Evolutionary conservation across 2,329 filamentous ascomycete genomes (phyloP).

Genomic region (Arachnopeziza araneosa): DNA sequence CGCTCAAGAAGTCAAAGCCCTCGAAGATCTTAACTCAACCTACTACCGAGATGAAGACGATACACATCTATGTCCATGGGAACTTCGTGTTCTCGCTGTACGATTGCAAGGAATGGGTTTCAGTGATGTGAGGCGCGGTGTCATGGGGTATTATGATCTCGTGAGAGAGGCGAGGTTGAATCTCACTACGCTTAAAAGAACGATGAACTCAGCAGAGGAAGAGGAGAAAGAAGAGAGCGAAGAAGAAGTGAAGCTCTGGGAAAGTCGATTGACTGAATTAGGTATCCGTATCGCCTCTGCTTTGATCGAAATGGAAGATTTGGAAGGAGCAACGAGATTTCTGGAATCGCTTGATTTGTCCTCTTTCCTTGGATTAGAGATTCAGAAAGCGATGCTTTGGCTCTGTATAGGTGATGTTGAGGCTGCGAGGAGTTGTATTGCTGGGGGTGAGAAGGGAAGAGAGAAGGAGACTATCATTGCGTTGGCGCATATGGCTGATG

Average conservation of each 20-base stretch:
- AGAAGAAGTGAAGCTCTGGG: constrained; percentile 59
- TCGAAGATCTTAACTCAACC: constrained; percentile 55
- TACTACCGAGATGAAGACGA: constrained; percentile 50
- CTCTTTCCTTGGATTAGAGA: constrained; percentile 29
- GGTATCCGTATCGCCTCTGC: constrained; percentile 62
- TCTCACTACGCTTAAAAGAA: constrained; percentile 43
- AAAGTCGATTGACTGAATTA: constrained; percentile 64
- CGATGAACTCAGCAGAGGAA: neutral
- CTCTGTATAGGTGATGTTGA: constrained; percentile 73
- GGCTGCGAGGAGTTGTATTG: constrained; percentile 54
- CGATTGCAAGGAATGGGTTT: constrained; percentile 82
- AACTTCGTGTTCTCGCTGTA: constrained; percentile 75
- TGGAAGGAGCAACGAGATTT: constrained; percentile 72
- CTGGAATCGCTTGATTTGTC: constrained; percentile 49
- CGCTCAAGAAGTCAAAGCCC: constrained; percentile 58
- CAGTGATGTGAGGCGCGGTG: constrained; percentile 73
- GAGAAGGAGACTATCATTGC: constrained; percentile 50
- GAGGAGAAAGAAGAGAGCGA: constrained; percentile 4
- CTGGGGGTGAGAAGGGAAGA: constrained; percentile 22
- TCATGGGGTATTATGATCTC: constrained; percentile 88
- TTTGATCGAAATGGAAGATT: constrained; percentile 80
- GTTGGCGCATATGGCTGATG: constrained; percentile 73
- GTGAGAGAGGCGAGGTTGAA: constrained; percentile 68
- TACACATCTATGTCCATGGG: constrained; percentile 76
- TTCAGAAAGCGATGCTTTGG: constrained; percentile 62